Evolutionary conservation across 2,329 filamentous ascomycete species (phyloP), one percentile per base, ranked within the genome.

Genomic region (Podosphaera fusca): DNA sequence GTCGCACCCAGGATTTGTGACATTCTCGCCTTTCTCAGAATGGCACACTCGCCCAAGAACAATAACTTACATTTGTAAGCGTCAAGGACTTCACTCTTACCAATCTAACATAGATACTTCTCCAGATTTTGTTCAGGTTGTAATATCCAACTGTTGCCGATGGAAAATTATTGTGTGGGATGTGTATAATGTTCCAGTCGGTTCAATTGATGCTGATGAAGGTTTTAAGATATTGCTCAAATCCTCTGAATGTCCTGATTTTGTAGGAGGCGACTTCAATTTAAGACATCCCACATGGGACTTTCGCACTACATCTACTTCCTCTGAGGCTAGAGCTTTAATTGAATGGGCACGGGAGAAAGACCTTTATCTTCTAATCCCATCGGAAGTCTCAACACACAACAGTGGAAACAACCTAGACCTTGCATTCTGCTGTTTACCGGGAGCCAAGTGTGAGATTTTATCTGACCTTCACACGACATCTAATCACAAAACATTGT

Each of bases 11-110:
- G 29, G 40, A 1, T 54, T 54, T 29, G 30, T n/a, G 33, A 38
- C 36, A 3, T 54, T 40, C 14, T 54, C 34, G n/a, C 52, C 52
- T 21, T 29, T 55, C 34, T n/a, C 34, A 10, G 52, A 54, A 54
- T 54, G 35, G 52, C 35, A 54, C 36, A 38, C 33, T 54, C 52
- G 52, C 52, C 52, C 52, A 33, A 54, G 34, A n/a, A 35, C 34
- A 21, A 33, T 42, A 42, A 34, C 52, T 29, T 54, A 54, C 36
- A 29, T 54, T 29, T n/a, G 52, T 21, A 54, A 42, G 7, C 14
- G 9, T 38, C 9, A 38, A 10, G 6, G 52, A 12, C 34, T 54
- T 12, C 30, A 30, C 33, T 29, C 52, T 38, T 42, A 54, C 14
- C 14, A 54, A 29, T 38, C 34, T 40, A n/a, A n/a, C 29, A 30